Base-by-base conservation (phyloP, 306 rosid species). In the Cicer judaicum region DNA sequence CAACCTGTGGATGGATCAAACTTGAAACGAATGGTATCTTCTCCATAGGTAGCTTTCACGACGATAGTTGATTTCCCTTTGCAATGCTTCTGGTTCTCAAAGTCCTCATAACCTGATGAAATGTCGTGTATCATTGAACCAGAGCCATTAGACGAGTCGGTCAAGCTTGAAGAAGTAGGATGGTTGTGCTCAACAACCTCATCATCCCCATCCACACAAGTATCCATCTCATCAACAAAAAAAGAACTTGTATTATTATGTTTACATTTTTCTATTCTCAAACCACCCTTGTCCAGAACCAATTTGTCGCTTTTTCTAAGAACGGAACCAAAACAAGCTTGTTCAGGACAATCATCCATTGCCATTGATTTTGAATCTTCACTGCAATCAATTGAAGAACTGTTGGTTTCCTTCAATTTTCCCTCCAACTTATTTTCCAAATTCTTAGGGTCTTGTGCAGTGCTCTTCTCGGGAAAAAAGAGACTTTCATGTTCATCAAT, bases 1-100 rank as follows among this genome's bases (percentile, higher is more conserved):
- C 84, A 93, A 42, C 92, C 88, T 52, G 65, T 71, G 1, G 81
- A 81, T 6, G 89, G 80, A 73, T 86, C 91, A 63, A 91, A 91
- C 82, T 83, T 93, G 89, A 93, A 89, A 62, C 97, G 90, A 65
- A 89, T 61, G 5, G 76, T 93, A 78, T 91, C 96, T 67, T 89
- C 91, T 70, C 36, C 72, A 67, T 93, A 89, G 5, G 88, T 84
- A 76, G 97, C 98, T 83, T 93, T 93, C 74, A 84, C 97, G 9
- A 63, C 70, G 8, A 68, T 57, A 54, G 73, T 73, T 70, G 80
- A 74, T 75, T 84, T 79, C 46, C 68, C 75, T 77, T 80, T 84
- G 60, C 81, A 76, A 9, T 79, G 82, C 56, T 84, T 79, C 39
- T 18, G 71, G 72, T 88, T 89, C 83, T 88, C 81, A 8, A 82